Evolutionary conservation across 1,139 yeast genomes (phyloP), one percentile per base, ranked within the genome.

Genomic region (Hemisphaericaspora lyxosophila): DNA sequence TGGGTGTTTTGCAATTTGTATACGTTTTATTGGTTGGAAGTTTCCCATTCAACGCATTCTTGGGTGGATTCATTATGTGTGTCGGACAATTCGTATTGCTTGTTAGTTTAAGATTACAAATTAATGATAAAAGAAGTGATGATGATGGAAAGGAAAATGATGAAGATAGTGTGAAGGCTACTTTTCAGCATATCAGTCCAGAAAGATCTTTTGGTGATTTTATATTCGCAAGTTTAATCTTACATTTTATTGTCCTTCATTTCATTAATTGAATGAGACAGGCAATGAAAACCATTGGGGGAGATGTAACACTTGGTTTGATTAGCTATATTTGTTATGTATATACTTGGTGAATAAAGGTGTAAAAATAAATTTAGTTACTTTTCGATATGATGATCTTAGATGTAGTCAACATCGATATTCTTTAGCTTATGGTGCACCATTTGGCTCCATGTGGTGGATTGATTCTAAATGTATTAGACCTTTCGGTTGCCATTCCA

Each of bases 61-160:
- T 92, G 44, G 94, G 96, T 19, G 98, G 98, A 1, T 92, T 92
- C 57, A 78, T 85, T 42, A 72, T 89, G 27, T 87, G 97, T 43
- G 97, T 92, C 41, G 97, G 96, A 12, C 98, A 94, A 62, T 92
- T 94, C 59, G 97, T 92, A 26, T 75, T 92, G 47, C 78, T 95
- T 12, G 85, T 84, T 36, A 75, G 84, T 46, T 73, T 92, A 54
- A 74, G 98, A 53, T 73, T 90, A 55, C 97, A 90, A 59, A 70
- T 56, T 36, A 53, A 57, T 38, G 59, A 59, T 39, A 43, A 48
- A 19, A 48, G 36, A 28, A 36, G 22, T 8, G 31, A 23, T 15
- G 45, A 33, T 27, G 42, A 40, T 18, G 34, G 25, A 25, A 22
- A 15, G 9, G 33, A 29, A 14, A 39, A 25, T 7, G 41, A 33